phyloP scores from a whole-genome alignment of 345 rosid genomes.

The Turnera subulata region DNA sequence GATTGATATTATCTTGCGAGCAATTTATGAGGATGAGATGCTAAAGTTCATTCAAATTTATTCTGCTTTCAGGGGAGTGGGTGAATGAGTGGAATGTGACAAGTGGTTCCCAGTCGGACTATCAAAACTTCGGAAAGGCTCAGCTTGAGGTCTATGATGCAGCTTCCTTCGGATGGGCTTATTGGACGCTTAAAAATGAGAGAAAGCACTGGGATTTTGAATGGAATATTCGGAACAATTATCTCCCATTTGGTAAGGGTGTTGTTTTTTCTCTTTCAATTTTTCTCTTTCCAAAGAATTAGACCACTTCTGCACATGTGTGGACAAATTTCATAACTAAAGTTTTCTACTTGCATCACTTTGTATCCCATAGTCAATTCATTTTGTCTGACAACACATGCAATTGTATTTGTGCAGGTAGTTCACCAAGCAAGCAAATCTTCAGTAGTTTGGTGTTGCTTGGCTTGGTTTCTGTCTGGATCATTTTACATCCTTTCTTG shows the following conservation, averaged over 20 bases:
- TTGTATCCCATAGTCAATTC: too few relatives aligned
- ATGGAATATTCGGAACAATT: conserved; percentile 59
- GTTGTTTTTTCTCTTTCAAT: neutral
- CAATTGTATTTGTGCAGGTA: conserved; percentile 33
- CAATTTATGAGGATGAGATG: neutral
- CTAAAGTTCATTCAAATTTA: neutral
- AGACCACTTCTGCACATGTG: neutral
- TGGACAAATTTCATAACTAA: too few relatives aligned
- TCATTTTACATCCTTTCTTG: conserved; percentile 20
- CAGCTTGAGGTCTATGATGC: conserved; percentile 57
- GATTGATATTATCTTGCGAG: neutral
- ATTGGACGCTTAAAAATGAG: conserved; percentile 68
- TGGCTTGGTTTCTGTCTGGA: conserved; percentile 26
- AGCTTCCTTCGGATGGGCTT: conserved; percentile 82
- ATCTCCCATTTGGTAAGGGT: conserved; percentile 52
- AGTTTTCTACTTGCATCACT: too few relatives aligned
- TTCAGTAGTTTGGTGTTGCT: conserved; percentile 20
- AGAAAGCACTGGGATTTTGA: conserved; percentile 78
- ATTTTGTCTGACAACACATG: conserved; percentile 4
- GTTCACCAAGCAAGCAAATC: conserved; percentile 24
- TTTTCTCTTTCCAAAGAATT: neutral
- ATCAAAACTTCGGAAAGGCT: conserved; percentile 57
- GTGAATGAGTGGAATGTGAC: conserved; percentile 68
- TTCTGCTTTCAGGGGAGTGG: conserved; percentile 61
- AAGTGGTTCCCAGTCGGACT: conserved; percentile 46